phyloP scores from a whole-genome alignment of 768 basidiomycete species.

The Russula brevipes region DNA sequence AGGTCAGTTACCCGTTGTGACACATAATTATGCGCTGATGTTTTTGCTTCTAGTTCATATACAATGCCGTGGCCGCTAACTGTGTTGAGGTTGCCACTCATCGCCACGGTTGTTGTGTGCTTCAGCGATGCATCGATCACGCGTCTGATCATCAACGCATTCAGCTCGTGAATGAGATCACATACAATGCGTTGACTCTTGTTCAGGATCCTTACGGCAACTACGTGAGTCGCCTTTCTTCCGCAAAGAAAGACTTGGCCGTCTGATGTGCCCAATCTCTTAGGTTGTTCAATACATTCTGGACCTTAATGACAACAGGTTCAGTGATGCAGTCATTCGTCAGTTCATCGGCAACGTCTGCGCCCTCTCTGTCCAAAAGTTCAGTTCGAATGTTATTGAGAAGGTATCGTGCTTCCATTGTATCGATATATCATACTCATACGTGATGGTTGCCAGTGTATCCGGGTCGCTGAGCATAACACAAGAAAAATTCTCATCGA shows the following conservation, averaged over 20 bases:
- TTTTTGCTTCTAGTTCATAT: slow-evolving; percentile 70
- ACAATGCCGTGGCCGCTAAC: slow-evolving; percentile 97
- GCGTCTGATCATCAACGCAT: slow-evolving; percentile 93
- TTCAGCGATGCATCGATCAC: slow-evolving; percentile 97
- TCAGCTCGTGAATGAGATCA: slow-evolving; percentile 98
- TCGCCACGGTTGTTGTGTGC: slow-evolving; percentile 96
- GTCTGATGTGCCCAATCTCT: slow-evolving; percentile 1
- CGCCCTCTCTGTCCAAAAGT: slow-evolving; percentile 96
- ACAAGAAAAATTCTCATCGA: slow-evolving; percentile 94
- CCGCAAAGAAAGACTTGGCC: not conserved
- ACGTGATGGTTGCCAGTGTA: slow-evolving; percentile 37
- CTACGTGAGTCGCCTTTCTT: slow-evolving; percentile 50
- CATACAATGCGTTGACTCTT: slow-evolving; percentile 93
- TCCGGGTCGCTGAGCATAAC: slow-evolving; percentile 94
- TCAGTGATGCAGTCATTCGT: slow-evolving; percentile 95
- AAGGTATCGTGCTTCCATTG: slow-evolving; percentile 48
- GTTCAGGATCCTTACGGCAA: slow-evolving; percentile 97
- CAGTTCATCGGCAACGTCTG: slow-evolving; percentile 98
- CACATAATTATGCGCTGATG: not conserved
- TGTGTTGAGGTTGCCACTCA: slow-evolving; percentile 98
- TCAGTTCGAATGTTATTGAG: slow-evolving; percentile 98
- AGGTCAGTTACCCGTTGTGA: slow-evolving; percentile 44
- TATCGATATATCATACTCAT: not conserved
- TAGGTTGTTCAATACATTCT: slow-evolving; percentile 97
- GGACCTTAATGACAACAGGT: slow-evolving; percentile 96